These are phyloP conservation scores for Botrytis galanthina DNA, from an alignment of 2,329 filamentous ascomycete species.

Conservation along the genomic window DNA sequence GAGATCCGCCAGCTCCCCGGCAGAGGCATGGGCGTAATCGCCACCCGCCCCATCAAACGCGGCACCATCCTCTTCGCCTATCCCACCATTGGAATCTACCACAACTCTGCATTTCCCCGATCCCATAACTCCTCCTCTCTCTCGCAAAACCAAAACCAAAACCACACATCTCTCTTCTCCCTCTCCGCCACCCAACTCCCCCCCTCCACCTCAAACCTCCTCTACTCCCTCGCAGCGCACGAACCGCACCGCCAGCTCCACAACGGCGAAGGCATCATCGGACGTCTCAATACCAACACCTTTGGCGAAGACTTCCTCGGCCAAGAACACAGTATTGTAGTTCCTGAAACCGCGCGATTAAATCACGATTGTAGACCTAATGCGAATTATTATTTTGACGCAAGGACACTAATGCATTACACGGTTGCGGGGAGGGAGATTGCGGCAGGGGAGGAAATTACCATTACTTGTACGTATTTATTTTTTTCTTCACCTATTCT, in stretches of 20 bases:
- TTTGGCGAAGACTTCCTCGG: slow-evolving; percentile 26
- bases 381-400: slow-evolving; percentile 27
- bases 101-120: slow-evolving; percentile 24
- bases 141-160: too few relatives aligned
- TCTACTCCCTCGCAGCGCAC: slow-evolving; percentile 24
- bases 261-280: slow-evolving; percentile 23
- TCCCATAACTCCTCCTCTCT: background rate
- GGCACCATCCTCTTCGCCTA: slow-evolving; percentile 27
- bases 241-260: background rate
- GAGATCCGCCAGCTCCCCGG: slow-evolving; percentile 22
- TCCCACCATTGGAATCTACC: slow-evolving; percentile 25
- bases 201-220: slow-evolving; percentile 2
- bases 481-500: background rate
- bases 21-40: slow-evolving; percentile 28
- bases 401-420: slow-evolving; percentile 25
- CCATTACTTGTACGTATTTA: background rate
- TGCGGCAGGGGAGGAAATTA: slow-evolving; percentile 37
- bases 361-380: slow-evolving; percentile 45
- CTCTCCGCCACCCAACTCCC: slow-evolving; percentile 7
- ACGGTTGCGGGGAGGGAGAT: slow-evolving; percentile 38
- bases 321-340: slow-evolving; percentile 20
- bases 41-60: slow-evolving; percentile 25
- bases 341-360: slow-evolving; percentile 33
- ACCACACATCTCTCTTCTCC: slow-evolving; percentile 19
- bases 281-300: slow-evolving; percentile 29